phyloP scores from a whole-genome alignment of 2,329 filamentous ascomycete species.

The Ophiostoma piceae region DNA sequence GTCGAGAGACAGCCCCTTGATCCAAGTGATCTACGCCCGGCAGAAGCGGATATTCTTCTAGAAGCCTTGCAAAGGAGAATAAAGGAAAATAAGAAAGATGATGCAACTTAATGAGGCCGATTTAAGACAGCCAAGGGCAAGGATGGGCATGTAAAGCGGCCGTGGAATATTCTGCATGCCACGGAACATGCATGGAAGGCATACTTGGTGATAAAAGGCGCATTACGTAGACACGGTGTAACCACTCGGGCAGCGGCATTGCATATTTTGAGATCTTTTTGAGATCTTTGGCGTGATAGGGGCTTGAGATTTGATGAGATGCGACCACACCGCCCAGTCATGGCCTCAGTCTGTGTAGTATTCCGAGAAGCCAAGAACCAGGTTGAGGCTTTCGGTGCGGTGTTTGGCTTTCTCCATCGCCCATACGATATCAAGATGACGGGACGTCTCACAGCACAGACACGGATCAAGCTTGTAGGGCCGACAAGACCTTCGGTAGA shows the following conservation, averaged over 20 bases:
- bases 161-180: neutral
- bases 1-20: neutral
- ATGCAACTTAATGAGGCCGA: neutral
- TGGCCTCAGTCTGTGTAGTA: neutral
- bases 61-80: neutral
- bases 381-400: neutral
- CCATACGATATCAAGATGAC: neutral
- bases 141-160: neutral
- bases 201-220: neutral
- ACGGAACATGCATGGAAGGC: neutral
- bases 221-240: neutral
- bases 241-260: neutral
- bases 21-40: neutral
- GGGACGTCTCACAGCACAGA: neutral
- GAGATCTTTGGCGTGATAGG: neutral
- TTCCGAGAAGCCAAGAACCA: neutral
- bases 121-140: neutral
- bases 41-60: conserved; percentile 6
- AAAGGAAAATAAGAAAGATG: neutral
- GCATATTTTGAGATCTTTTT: neutral
- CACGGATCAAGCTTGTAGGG: neutral
- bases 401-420: too few species aligned
- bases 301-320: neutral
- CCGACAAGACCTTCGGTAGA: neutral
- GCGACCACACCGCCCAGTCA: neutral